Base-by-base conservation (phyloP, 257 asterid species). In the Ajuga chamaepitys region DNA sequence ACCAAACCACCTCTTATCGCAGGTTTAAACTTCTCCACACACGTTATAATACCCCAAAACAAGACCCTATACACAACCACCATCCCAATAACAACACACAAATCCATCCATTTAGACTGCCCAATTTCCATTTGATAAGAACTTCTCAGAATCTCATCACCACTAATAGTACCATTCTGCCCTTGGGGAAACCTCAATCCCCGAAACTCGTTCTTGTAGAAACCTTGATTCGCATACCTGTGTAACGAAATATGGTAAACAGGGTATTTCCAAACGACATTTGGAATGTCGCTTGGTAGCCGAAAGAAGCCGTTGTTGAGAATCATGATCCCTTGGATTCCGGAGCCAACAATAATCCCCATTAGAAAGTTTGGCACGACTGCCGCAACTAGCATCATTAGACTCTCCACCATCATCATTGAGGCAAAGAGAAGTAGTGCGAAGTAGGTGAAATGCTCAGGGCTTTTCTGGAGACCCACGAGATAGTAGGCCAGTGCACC, bases 351-450 rank as follows among this genome's bases (percentile, higher is more conserved):
- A 25, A 81, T 78, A 74, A 82, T 56, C 3, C 86, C 81, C 71
- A 69, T 66, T 30, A 81, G 83, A 30, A 71, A 81, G 47, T 78
- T 26, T 4, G 83, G 80, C 42, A 81, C 80, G 10, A 77, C 51
- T 26, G 73, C 71, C 0, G 87, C 85, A 32, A 82, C 79, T 9
- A 68, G 64, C 84, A 83, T 80, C 84, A 80, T 81, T 0, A 83
- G 70, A 71, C 86, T 76, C 62, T 83, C 86, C 1, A 83, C 89
- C 20, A 80, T 13, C 77, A 83, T 70, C 84, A 76, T 75, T 14
- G 77, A 75, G 1, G 56, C 8, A 56, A 83, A 75, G 18, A 83
- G 68, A 0, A 80, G 74, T n/a, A 71, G 37, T 0, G 76, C n/a
- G 30, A 83, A 83, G 54, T 73, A 80, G 22, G 61, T 25, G 24